Evolutionary conservation across 768 basidiomycete species (phyloP).

Genomic region (Termitomyces sp.): DNA sequence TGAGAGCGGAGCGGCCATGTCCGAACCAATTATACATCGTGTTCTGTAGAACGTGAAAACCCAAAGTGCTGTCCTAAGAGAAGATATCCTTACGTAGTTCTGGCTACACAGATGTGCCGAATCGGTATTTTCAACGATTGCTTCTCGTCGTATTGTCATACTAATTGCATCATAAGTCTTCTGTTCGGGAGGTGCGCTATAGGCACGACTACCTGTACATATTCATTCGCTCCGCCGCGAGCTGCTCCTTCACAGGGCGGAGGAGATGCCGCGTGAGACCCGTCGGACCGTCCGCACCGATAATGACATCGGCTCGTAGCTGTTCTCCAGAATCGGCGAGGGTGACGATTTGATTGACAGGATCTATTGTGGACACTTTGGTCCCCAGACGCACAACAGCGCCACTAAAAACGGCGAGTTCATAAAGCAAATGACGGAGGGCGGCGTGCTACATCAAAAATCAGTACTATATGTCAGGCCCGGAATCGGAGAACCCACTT

Average conservation of each 20-base stretch:
- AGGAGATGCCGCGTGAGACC: slow-evolving; percentile 34
- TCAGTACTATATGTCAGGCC: not conserved
- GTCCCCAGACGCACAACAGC: slow-evolving; percentile 32
- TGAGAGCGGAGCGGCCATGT: slow-evolving; percentile 22
- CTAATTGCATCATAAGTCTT: slow-evolving; percentile 17
- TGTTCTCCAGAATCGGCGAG: slow-evolving; percentile 32
- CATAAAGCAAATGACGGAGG: slow-evolving; percentile 41
- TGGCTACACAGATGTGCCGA: slow-evolving; percentile 25
- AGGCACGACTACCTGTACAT: slow-evolving; percentile 37
- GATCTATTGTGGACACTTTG: slow-evolving; percentile 24
- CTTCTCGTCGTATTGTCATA: slow-evolving; percentile 29
- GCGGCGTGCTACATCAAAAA: slow-evolving; percentile 36
- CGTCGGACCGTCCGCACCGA: slow-evolving; percentile 50
- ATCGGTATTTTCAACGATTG: slow-evolving; percentile 34
- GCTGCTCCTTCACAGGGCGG: slow-evolving; percentile 21
- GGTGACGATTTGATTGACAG: slow-evolving; percentile 23
- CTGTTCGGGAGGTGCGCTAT: not conserved
- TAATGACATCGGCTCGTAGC: slow-evolving; percentile 42
- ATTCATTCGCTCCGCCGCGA: slow-evolving; percentile 18
- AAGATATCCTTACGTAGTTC: slow-evolving; percentile 15
- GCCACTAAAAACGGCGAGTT: slow-evolving; percentile 37
- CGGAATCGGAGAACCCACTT: slow-evolving; percentile 25
- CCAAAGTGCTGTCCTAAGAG: not conserved
- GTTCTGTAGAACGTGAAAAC: slow-evolving; percentile 11
- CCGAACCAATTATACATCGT: slow-evolving; percentile 30